A percentile compares a stretch with the other conserved stretches of the same genome.
Evolutionary conservation across 192 early-diverging fungal species (phyloP).

Genomic region (Backusella australiensis): DNA sequence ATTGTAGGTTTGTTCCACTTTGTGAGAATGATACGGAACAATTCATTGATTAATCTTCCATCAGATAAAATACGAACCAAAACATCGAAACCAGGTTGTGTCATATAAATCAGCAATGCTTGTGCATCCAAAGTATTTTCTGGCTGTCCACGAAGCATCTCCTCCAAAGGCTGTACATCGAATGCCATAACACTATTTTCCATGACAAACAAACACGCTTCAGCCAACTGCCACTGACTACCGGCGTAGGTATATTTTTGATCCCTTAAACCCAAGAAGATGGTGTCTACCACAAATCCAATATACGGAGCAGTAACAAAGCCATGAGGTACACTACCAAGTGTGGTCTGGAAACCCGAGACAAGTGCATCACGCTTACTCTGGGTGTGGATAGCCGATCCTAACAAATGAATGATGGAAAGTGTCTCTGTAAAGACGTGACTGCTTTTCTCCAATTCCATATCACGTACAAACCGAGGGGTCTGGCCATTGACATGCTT

Average conservation of each 20-base stretch:
- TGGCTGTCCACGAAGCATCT: conserved; percentile 6
- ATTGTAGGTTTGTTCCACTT: conserved; percentile 49
- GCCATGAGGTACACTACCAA: conserved; percentile 48
- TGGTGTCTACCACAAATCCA: conserved; percentile 76
- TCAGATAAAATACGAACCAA: conserved; percentile 72
- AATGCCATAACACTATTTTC: conserved; percentile 80
- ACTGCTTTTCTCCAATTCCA: conserved; percentile 65
- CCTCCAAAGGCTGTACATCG: conserved; percentile 56
- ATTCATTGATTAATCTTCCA: conserved; percentile 60
- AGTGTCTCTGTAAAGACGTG: conserved; percentile 81
- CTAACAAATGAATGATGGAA: conserved; percentile 79
- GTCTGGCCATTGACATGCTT: background rate
- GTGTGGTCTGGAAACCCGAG: conserved; percentile 39
- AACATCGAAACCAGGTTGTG: conserved; percentile 88
- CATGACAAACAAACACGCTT: conserved; percentile 70
- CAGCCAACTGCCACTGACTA: conserved; percentile 78
- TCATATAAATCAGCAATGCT: background rate
- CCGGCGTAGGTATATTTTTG: conserved; percentile 65
- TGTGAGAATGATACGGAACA: conserved; percentile 67
- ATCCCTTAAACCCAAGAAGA: conserved; percentile 74
- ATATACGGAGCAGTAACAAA: conserved; percentile 77
- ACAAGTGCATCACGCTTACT: conserved; percentile 8
- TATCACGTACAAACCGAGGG: conserved; percentile 57
- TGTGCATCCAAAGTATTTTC: background rate
- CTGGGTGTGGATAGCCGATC: conserved; percentile 59